phyloP scores from a whole-genome alignment of 352 stramenopile species.

The Globisporangium ultimum region DNA sequence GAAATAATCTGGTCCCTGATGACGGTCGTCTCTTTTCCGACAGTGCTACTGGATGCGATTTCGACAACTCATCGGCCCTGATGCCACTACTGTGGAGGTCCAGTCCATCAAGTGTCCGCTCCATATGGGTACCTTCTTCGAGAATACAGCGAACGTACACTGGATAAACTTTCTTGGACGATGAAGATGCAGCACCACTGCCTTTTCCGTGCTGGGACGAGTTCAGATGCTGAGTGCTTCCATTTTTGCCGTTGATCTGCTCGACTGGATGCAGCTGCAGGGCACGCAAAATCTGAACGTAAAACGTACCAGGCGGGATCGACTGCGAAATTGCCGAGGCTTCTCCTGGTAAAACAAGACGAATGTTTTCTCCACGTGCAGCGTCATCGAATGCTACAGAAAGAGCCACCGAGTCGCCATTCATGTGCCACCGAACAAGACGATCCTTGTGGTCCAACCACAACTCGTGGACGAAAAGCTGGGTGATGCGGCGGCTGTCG shows the following conservation, averaged over 20 bases:
- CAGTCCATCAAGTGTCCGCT: conserved; percentile 70
- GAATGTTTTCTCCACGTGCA: conserved; percentile 66
- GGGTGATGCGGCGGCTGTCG: conserved; percentile 59
- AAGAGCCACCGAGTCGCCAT: conserved; percentile 74
- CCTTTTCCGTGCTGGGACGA: background rate
- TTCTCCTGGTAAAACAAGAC: conserved; percentile 73
- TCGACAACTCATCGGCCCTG: conserved; percentile 14
- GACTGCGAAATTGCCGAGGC: conserved; percentile 67
- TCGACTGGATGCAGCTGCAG: conserved; percentile 60
- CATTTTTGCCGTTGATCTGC: conserved; percentile 1
- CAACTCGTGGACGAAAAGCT: conserved; percentile 83
- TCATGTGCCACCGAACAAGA: conserved; percentile 82
- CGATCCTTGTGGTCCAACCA: conserved; percentile 85
- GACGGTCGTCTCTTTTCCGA: conserved; percentile 50
- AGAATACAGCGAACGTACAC: conserved; percentile 78
- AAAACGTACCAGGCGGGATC: conserved; percentile 75
- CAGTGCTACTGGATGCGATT: conserved; percentile 9
- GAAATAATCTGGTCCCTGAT: conserved; percentile 64
- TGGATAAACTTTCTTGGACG: conserved; percentile 45
- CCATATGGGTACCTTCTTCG: conserved; percentile 70
- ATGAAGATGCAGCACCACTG: background rate
- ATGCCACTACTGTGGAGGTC: conserved; percentile 29
- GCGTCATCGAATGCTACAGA: conserved; percentile 77
- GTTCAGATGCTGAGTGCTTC: background rate
- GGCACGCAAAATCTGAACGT: conserved; percentile 75